Conservation (phyloP, 2,329 filamentous ascomycete genomes). For the Grosmannia clavigera region DNA sequence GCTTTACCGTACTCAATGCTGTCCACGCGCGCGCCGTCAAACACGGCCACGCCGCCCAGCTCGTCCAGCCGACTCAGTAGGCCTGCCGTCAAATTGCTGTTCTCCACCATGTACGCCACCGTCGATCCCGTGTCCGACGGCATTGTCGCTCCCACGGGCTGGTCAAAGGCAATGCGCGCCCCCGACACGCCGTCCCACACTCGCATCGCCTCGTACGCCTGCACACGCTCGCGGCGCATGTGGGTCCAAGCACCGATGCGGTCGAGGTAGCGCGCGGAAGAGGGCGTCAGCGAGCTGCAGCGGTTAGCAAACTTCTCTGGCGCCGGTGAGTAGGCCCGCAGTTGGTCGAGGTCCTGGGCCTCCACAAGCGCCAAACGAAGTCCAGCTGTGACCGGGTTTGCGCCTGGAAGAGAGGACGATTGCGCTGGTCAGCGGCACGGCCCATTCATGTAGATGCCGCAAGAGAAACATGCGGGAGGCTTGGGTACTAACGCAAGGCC, state of each 20-base stretch:
- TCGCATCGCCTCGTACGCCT: constrained; percentile 91
- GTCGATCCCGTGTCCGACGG: constrained; percentile 31
- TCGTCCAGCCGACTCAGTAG: constrained; percentile 61
- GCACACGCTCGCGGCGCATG: constrained; percentile 59
- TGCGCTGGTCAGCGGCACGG: background rate
- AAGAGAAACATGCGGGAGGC: background rate
- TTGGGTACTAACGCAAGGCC: constrained; percentile 50
- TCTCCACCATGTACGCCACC: constrained; percentile 96
- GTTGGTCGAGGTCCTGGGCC: constrained; percentile 67
- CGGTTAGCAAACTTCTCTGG: constrained; percentile 73
- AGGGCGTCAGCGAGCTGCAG: constrained; percentile 86
- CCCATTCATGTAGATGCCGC: too few relatives aligned
- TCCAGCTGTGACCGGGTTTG: constrained; percentile 60
- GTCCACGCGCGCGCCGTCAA: constrained; percentile 67
- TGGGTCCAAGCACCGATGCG: constrained; percentile 77
- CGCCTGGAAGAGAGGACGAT: constrained; percentile 34
- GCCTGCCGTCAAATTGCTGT: constrained; percentile 72
- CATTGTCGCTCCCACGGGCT: constrained; percentile 34
- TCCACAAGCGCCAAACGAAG: constrained; percentile 84
- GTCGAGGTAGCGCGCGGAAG: constrained; percentile 72
- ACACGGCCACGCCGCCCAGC: constrained; percentile 55
- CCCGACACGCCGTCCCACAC: constrained; percentile 94
- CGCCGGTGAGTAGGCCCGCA: constrained; percentile 53
- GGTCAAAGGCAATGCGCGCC: constrained; percentile 81
- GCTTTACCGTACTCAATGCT: constrained; percentile 57